phyloP scores from a whole-genome alignment of 306 rosid genomes.

The Dalbergia cochinchinensis region DNA sequence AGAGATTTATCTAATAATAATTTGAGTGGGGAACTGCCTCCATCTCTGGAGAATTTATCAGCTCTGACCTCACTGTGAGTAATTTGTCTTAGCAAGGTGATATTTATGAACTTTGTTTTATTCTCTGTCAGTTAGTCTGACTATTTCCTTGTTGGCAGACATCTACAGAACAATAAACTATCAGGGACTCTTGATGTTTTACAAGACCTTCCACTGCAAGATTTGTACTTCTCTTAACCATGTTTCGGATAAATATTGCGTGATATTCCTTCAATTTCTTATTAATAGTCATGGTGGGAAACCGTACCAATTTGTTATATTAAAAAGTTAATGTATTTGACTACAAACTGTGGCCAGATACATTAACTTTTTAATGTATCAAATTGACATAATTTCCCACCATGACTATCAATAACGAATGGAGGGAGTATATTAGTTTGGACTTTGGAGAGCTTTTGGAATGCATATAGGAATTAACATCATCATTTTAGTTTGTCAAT shows the following conservation, averaged over 20 bases:
- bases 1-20: constrained; percentile 89
- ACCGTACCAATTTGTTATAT: too few species aligned
- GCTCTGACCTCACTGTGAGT: constrained; percentile 88
- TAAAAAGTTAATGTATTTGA: too few species aligned
- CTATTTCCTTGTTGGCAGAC: constrained; percentile 64
- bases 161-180: constrained; percentile 80
- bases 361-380: too few species aligned
- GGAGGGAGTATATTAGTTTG: constrained; percentile 18
- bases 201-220: constrained; percentile 78
- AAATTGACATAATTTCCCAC: too few species aligned
- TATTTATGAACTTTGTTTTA: constrained; percentile 23
- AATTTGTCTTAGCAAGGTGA: constrained; percentile 42
- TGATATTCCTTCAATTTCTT: not conserved
- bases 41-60: constrained; percentile 63
- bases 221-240: constrained; percentile 72
- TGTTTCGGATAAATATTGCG: constrained; percentile 37
- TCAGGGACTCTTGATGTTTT: constrained; percentile 80
- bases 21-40: constrained; percentile 85
- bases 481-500: constrained; percentile 10
- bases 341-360: too few species aligned
- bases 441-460: constrained; percentile 20
- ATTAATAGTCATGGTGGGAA: too few species aligned
- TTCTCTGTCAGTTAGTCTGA: constrained; percentile 42
- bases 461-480: constrained; percentile 25
- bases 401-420: too few species aligned